These are phyloP conservation scores for Grosmannia penicillata DNA, from an alignment of 2,329 filamentous ascomycete genomes.

Conservation along the genomic window DNA sequence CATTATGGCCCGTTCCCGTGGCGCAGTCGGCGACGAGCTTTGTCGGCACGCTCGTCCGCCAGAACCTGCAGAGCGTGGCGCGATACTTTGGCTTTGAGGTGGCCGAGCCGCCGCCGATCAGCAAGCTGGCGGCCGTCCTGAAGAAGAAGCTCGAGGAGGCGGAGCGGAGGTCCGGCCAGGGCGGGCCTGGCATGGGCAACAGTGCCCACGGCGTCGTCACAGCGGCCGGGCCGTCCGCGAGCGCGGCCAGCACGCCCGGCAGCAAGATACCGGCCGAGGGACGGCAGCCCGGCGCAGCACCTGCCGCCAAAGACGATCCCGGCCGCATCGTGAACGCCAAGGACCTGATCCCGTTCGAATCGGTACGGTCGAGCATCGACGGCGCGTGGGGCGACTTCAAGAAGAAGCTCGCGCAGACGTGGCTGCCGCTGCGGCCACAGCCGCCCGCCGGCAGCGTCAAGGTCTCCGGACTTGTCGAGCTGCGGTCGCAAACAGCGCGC, in stretches of 20 bases:
- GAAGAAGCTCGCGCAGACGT: slow-evolving; percentile 27
- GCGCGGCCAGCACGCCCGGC: no score
- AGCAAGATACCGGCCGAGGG: no score
- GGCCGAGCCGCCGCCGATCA: slow-evolving; percentile 1
- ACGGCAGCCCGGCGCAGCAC: no score
- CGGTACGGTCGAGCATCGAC: slow-evolving; percentile 15
- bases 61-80: slow-evolving; percentile 27
- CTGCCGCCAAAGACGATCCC: background rate
- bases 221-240: no score
- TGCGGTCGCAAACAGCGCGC: slow-evolving; percentile 29
- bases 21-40: slow-evolving; percentile 37
- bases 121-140: slow-evolving; percentile 16
- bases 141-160: slow-evolving; percentile 17
- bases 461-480: slow-evolving; percentile 39
- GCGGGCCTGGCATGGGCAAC: no score
- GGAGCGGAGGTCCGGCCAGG: slow-evolving; percentile 9
- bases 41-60: slow-evolving; percentile 28
- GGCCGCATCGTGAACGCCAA: slow-evolving; percentile 2
- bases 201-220: background rate
- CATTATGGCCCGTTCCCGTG: slow-evolving; percentile 38
- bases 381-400: slow-evolving; percentile 19
- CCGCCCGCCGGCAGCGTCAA: slow-evolving; percentile 36
- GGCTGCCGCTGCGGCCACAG: slow-evolving; percentile 25
- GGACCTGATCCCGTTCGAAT: slow-evolving; percentile 12
- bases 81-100: slow-evolving; percentile 29